phyloP scores from a whole-genome alignment of 495 filamentous ascomycete genomes.

The Neurospora africana region DNA sequence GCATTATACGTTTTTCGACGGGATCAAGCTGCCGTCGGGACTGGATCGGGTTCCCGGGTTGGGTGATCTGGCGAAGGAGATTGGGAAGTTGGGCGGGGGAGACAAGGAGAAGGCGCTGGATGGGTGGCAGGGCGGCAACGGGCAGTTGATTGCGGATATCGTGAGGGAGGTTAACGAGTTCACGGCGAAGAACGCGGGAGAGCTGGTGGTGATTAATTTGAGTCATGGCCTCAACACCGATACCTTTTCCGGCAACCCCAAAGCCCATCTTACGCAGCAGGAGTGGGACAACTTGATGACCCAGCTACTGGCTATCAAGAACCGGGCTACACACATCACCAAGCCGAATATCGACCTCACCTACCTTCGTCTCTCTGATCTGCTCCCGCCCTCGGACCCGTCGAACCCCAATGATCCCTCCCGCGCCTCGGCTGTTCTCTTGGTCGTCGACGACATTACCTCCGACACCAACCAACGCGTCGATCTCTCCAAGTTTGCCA shows the following conservation, averaged over 20 bases:
- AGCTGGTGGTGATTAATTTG: not conserved
- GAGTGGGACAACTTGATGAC: not conserved
- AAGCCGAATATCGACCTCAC: not conserved
- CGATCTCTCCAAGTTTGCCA: not conserved
- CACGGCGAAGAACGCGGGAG: not conserved
- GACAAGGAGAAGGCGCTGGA: not conserved
- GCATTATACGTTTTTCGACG: not conserved
- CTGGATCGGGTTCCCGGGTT: not conserved
- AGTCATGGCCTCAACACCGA: slow-evolving; percentile 1
- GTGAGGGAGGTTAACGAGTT: not conserved
- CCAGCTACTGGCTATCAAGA: not conserved
- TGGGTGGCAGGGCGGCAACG: not conserved
- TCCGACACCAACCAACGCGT: not conserved
- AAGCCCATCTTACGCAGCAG: not conserved
- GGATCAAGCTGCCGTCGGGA: not conserved
- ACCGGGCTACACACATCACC: not conserved
- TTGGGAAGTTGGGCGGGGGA: not conserved
- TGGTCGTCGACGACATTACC: not conserved
- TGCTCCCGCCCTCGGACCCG: not conserved
- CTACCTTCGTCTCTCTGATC: not conserved
- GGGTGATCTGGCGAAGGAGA: not conserved
- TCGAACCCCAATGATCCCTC: not conserved
- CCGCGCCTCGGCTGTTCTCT: not conserved
- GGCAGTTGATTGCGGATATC: not conserved
- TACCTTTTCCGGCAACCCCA: not conserved